A percentile compares a stretch with the other conserved stretches of the same genome.
Evolutionary conservation across 352 stramenopile genomes (phyloP).

Genomic region (Blastocystis sp.): DNA sequence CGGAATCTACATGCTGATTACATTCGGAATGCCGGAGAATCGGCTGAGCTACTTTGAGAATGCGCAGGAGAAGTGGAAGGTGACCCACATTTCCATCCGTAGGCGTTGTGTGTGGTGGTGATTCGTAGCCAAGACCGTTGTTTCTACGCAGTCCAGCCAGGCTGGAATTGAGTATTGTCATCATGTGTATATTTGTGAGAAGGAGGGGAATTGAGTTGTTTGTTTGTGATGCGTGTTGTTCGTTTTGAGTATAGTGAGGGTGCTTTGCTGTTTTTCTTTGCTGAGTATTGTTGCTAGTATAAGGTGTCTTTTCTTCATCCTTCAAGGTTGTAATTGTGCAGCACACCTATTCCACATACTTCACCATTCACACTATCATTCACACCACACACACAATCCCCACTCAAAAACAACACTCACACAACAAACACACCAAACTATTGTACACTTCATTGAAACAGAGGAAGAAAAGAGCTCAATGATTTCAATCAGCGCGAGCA

Average conservation of each 20-base stretch:
- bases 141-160: slow-evolving; percentile 41
- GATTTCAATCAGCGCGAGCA: slow-evolving; percentile 7
- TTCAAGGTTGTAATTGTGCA: too few relatives aligned
- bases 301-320: too few relatives aligned
- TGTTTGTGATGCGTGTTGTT: not conserved
- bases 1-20: slow-evolving; percentile 51
- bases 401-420: not conserved
- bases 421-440: slow-evolving; percentile 39
- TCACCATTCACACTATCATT: too few relatives aligned
- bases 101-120: not conserved
- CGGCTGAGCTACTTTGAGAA: slow-evolving; percentile 66
- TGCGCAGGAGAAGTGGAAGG: slow-evolving; percentile 19
- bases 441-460: slow-evolving; percentile 3
- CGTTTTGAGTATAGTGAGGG: too few relatives aligned
- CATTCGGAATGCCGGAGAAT: slow-evolving; percentile 67
- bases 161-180: slow-evolving; percentile 54
- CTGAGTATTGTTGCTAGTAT: too few relatives aligned
- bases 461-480: slow-evolving; percentile 13
- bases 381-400: too few relatives aligned
- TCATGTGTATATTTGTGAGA: slow-evolving; percentile 60
- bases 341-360: too few relatives aligned
- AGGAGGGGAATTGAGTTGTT: not conserved
- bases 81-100: slow-evolving; percentile 38
- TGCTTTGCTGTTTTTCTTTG: too few relatives aligned
- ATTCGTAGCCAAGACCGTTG: slow-evolving; percentile 9